Conservation (phyloP, 1,139 yeast species). For the Geotrichum histeridarum region DNA sequence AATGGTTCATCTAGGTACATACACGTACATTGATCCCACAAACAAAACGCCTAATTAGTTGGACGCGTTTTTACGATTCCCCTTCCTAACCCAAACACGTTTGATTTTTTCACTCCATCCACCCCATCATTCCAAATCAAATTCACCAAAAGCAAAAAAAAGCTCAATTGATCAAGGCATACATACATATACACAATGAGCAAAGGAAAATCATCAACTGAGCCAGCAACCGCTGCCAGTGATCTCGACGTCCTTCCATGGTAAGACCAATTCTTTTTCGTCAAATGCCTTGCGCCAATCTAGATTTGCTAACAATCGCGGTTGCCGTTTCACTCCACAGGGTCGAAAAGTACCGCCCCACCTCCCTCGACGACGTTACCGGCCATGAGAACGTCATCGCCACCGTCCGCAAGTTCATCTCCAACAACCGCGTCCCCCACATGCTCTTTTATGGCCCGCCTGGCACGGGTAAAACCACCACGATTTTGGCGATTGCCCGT, state of each 20-base stretch:
- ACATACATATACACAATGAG: background rate
- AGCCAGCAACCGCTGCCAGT: background rate
- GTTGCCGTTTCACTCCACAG: conserved; percentile 30
- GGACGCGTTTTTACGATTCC: too few relatives aligned
- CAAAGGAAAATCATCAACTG: background rate
- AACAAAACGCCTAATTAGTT: too few relatives aligned
- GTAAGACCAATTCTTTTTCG: background rate
- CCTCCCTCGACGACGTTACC: conserved; percentile 72
- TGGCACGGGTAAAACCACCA: conserved; percentile 95
- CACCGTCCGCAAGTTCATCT: conserved; percentile 77
- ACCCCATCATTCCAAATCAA: too few relatives aligned
- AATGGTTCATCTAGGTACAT: too few relatives aligned
- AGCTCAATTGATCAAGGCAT: background rate
- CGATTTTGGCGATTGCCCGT: conserved; percentile 81
- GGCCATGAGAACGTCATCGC: conserved; percentile 86
- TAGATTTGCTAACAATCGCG: background rate
- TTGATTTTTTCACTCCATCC: background rate
- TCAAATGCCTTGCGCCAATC: background rate
- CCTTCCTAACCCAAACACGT: background rate
- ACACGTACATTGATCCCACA: too few relatives aligned
- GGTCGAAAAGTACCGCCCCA: conserved; percentile 97
- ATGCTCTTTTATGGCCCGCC: conserved; percentile 94
- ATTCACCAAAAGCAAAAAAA: too few relatives aligned
- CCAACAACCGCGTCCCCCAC: conserved; percentile 82
- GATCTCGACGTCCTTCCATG: conserved; percentile 4